These are phyloP conservation scores for Aegilops speltoides DNA, from an alignment of 176 grass and related monocot genomes.

Conservation along the genomic window DNA sequence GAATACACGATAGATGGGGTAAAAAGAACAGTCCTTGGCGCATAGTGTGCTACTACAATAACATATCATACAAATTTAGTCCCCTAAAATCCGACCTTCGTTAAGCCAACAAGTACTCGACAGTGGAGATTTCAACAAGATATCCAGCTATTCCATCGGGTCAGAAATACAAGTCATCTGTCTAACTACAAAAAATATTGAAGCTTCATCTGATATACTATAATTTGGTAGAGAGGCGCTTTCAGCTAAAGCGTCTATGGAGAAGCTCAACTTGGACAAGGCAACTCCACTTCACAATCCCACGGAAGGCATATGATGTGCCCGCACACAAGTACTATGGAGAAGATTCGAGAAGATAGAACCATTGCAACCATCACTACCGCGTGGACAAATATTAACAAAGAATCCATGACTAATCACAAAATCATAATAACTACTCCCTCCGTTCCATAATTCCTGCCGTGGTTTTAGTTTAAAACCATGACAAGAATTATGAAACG, in stretches of 20 bases:
- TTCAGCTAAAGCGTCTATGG: conserved; percentile 6
- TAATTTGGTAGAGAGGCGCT: neutral
- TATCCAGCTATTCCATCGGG: neutral
- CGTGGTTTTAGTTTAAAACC: no score
- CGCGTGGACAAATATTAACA: conserved; percentile 9
- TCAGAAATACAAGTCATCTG: neutral
- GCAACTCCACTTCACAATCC: conserved; percentile 5
- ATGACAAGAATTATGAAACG: no score
- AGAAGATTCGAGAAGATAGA: conserved; percentile 18
- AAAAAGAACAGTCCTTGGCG: neutral
- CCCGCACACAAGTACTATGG: conserved; percentile 8
- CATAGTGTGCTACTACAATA: neutral
- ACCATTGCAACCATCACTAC: conserved; percentile 2
- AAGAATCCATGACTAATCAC: neutral
- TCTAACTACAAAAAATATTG: neutral
- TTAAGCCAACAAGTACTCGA: neutral
- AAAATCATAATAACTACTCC: neutral
- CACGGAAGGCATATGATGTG: neutral
- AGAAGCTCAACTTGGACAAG: conserved; percentile 29
- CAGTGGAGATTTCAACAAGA: no score
- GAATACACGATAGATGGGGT: neutral
- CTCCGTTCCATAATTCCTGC: no score
- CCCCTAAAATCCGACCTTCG: neutral
- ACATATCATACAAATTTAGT: neutral
- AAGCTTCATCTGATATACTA: neutral